phyloP scores from a whole-genome alignment of 352 stramenopile genomes.

The Plasmopara viticola region DNA sequence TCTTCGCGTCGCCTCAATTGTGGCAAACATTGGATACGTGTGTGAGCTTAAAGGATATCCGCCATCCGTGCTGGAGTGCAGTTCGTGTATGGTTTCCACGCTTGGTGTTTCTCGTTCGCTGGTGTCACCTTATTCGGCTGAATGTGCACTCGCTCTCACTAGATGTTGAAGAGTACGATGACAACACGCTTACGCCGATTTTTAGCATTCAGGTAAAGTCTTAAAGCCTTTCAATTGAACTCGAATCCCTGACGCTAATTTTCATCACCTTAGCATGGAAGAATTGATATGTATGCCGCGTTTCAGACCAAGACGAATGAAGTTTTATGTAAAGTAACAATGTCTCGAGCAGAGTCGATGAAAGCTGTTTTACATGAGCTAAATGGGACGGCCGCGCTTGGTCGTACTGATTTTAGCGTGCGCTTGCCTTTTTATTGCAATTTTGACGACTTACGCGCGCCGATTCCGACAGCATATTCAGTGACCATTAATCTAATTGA shows the following conservation, averaged over 20 bases:
- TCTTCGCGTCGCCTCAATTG: neutral
- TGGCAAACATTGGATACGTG: conserved; percentile 21
- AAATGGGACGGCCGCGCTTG: conserved; percentile 14
- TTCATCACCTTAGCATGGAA: conserved; percentile 25
- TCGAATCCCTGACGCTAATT: conserved; percentile 1
- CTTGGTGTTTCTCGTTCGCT: conserved; percentile 27
- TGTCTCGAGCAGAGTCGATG: conserved; percentile 8
- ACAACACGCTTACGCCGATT: conserved; percentile 6
- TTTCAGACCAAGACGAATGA: conserved; percentile 20
- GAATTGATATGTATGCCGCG: conserved; percentile 15
- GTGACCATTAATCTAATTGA: conserved; percentile 17
- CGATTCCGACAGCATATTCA: conserved; percentile 17
- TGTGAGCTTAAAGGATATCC: conserved; percentile 25
- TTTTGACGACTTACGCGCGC: conserved; percentile 10
- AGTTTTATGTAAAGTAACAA: conserved; percentile 12
- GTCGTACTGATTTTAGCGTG: conserved; percentile 24
- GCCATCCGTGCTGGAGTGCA: conserved; percentile 33
- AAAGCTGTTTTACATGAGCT: conserved; percentile 6
- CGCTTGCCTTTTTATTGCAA: conserved; percentile 16
- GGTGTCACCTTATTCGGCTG: conserved; percentile 32
- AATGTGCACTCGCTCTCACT: conserved; percentile 25
- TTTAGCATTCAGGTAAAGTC: conserved; percentile 16
- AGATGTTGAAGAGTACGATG: conserved; percentile 25
- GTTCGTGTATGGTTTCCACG: conserved; percentile 37
- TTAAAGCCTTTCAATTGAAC: neutral